Percentiles rank a stretch among this genome's conserved stretches.
Evolutionary conservation across 2,329 filamentous ascomycete species (phyloP).

Genomic region (Xylogone sp.): DNA sequence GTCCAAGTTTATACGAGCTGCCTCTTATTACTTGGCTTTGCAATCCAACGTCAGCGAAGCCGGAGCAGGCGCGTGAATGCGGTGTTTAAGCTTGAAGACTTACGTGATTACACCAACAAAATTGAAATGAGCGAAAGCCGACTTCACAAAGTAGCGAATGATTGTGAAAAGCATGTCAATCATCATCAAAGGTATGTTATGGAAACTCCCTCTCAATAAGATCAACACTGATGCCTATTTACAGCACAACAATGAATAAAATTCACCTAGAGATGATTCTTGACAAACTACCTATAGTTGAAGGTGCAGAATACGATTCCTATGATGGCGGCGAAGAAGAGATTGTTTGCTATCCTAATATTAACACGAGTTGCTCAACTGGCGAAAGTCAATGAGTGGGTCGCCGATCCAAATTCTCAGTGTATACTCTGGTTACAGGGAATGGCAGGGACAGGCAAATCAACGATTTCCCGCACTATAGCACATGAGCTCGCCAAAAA

Average conservation of each 20-base stretch:
- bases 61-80: not conserved
- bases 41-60: not conserved
- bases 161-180: not conserved
- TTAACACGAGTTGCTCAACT: constrained; percentile 3
- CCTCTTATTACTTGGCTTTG: not conserved
- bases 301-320: constrained; percentile 29
- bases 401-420: constrained; percentile 8
- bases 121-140: not conserved
- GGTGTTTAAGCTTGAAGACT: not conserved
- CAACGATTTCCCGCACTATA: constrained; percentile 9
- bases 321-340: constrained; percentile 21
- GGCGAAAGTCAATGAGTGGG: constrained; percentile 2
- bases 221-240: not conserved
- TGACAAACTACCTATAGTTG: constrained; percentile 2
- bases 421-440: constrained; percentile 33
- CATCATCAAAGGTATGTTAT: not conserved
- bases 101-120: not conserved
- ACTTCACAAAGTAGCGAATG: not conserved
- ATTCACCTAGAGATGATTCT: not conserved
- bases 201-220: not conserved
- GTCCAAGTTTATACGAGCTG: not conserved
- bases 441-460: constrained; percentile 25
- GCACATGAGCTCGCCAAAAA: constrained; percentile 6
- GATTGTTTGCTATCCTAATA: not conserved
- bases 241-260: not conserved